Evolutionary conservation across 2,329 filamentous ascomycete genomes (phyloP).

Genomic region (Zarea fungicola): DNA sequence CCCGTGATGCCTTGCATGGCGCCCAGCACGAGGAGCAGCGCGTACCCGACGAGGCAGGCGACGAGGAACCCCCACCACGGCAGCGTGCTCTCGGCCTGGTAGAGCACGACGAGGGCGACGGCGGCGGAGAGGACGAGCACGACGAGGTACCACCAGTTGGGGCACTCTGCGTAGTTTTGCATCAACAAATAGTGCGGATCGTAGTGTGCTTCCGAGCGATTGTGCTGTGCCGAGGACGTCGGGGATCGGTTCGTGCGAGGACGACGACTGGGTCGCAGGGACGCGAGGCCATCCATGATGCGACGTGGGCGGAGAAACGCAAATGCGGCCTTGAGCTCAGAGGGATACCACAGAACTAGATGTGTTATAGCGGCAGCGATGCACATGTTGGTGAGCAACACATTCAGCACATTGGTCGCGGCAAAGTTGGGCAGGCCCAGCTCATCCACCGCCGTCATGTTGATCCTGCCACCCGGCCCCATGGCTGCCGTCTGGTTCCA

Average conservation of each 20-base stretch:
- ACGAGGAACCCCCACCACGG: conserved; percentile 38
- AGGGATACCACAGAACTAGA: conserved; percentile 21
- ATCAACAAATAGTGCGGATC: conserved; percentile 41
- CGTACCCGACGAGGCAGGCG: conserved; percentile 28
- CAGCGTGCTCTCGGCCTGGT: conserved; percentile 22
- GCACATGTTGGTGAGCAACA: conserved; percentile 40
- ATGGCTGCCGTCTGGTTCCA: conserved; percentile 42
- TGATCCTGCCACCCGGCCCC: conserved; percentile 22
- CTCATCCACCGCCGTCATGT: conserved; percentile 24
- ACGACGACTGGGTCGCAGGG: background rate
- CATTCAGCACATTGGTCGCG: conserved; percentile 31
- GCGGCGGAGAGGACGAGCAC: conserved; percentile 29
- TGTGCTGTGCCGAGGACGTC: no score
- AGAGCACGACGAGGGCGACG: conserved; percentile 34
- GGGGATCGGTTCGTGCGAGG: no score
- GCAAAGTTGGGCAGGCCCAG: conserved; percentile 39
- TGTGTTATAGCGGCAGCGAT: conserved; percentile 39
- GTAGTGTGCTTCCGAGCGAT: conserved; percentile 15
- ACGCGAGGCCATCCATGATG: background rate
- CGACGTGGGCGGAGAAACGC: conserved; percentile 9
- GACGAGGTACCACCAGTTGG: conserved; percentile 36
- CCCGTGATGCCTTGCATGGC: conserved; percentile 33
- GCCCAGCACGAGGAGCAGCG: conserved; percentile 36
- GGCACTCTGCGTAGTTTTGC: conserved; percentile 34
- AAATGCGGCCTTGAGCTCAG: conserved; percentile 19